Evolutionary conservation across 257 asterid genomes (phyloP), one percentile per base, ranked within the genome.

Genomic region (Plantago major): DNA sequence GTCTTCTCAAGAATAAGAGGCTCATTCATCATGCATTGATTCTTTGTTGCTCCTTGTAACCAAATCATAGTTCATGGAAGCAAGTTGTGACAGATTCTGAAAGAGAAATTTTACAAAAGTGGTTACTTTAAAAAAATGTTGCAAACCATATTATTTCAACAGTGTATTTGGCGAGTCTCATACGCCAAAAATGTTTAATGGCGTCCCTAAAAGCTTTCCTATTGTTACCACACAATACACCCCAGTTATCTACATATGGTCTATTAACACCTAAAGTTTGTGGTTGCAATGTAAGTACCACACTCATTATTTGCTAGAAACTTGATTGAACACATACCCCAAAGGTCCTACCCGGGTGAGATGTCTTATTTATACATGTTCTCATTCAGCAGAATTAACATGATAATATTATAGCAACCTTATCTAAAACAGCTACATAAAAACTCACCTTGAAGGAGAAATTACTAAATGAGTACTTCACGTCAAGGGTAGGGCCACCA

Each of bases 81-180:
- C 95, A 58, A 90, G 76, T 78, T 85, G 94, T 16, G 98, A 84
- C 82, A 88, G 76, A 74, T 90, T 90, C 97, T 90, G 84, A 16
- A n/a, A 28, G 49, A 55, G 44, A 66, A 62, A 54, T 9, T 8
- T 46, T 46, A 48, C 40, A 16, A 42, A 19, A 53, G 59, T 37
- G 5, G 45, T 65, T 61, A 55, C 70, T 50, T 64, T 45, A 44
- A 46, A 46, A 16, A 7, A 33, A 1, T 33, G 8, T 33, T 33
- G 40, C 40, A 33, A 33, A 7, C 40, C 40, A 33, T 33, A 33
- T 33, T 33, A 7, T 33, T 33, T 33, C 6, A 33, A 4, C 40
- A 7, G 40, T 33, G 1, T 2, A 33, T 33, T 33, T 33, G 40
- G 40, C 40, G 26, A 22, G 26, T 22, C 6, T 33, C 8, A 33